Evolutionary conservation across 495 filamentous ascomycete genomes (phyloP), one percentile per base, ranked within the genome.

Genomic region (Glarea lozoyensis): DNA sequence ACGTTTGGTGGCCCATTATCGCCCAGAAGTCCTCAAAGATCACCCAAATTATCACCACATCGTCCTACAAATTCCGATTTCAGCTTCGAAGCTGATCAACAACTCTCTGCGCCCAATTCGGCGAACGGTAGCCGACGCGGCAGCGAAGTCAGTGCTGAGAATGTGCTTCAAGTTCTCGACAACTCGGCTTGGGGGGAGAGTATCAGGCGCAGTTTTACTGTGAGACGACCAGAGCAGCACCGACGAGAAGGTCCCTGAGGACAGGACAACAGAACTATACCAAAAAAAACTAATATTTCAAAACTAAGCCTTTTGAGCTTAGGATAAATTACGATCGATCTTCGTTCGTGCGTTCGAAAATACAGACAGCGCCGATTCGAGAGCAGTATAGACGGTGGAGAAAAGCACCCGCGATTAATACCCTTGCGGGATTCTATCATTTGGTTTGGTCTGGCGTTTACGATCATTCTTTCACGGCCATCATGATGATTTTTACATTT

Each of bases 161-260:
- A 89, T 56, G 82, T 92, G 46, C 76, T 88, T 63, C 74, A 84
- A 42, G 79, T 87, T 54, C 68, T 96, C 20, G 83, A 86, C 50
- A 81, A 86, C 49, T 92, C 87, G 29, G 85, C 81, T 15, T 96
- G 89, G 89, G 85, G 88, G 39, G 82, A 88, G 63, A 94, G 87
- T 68, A 86, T 96, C 37, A 72, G 88, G 46, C 75, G 87, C 42
- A 94, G 88, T 62, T 86, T 92, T 48, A 94, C 86, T 37, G 74
- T 79, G 64, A 77, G 80, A 50, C 75, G 76, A 53, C 68, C 68
- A 32, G 35, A 29, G 40, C 15, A 34, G 40, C 45, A 37, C 27
- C 37, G 48, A 42, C 37, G 30, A 29, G 50, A 46, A 37, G 40
- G 24, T 42, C 43, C 51, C 40, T 34, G 12, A 22, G 19, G 33